Percentiles rank a stretch among this genome's conserved stretches.
Conservation (phyloP, 106 monocot genomes). For the Dendrobium catenatum region DNA sequence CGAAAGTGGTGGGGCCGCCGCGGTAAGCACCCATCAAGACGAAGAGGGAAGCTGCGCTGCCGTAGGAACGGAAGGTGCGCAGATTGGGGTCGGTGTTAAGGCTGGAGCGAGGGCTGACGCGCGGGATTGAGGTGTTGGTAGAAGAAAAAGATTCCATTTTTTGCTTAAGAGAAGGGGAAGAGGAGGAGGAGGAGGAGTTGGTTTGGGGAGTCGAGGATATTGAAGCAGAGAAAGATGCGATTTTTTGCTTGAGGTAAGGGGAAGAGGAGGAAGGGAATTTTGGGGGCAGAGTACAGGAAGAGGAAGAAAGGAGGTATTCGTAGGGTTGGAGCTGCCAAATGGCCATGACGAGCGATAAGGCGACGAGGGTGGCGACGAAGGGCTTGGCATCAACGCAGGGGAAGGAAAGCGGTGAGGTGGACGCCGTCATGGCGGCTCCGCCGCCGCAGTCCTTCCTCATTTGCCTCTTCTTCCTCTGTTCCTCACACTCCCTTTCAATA, state of each 20-base stretch:
- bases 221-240: constrained; percentile 2
- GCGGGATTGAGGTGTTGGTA: neutral
- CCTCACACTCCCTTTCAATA: neutral
- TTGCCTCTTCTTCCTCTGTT: neutral
- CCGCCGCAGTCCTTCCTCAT: constrained; percentile 10
- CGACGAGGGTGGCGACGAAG: constrained; percentile 36
- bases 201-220: neutral
- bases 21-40: constrained; percentile 74
- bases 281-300: constrained; percentile 1
- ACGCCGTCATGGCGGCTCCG: neutral
- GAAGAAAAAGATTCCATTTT: neutral
- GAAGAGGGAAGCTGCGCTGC: constrained; percentile 53
- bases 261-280: neutral
- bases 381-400: constrained; percentile 43
- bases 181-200: neutral
- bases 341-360: constrained; percentile 39
- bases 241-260: neutral
- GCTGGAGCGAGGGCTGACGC: neutral
- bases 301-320: constrained; percentile 34
- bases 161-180: neutral
- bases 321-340: constrained; percentile 62
- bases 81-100: constrained; percentile 26
- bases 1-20: constrained; percentile 51
- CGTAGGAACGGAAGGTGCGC: constrained; percentile 45
- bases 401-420: constrained; percentile 6